Conservation (phyloP, 176 grass and related monocot species). For the Aegilops longissima region DNA sequence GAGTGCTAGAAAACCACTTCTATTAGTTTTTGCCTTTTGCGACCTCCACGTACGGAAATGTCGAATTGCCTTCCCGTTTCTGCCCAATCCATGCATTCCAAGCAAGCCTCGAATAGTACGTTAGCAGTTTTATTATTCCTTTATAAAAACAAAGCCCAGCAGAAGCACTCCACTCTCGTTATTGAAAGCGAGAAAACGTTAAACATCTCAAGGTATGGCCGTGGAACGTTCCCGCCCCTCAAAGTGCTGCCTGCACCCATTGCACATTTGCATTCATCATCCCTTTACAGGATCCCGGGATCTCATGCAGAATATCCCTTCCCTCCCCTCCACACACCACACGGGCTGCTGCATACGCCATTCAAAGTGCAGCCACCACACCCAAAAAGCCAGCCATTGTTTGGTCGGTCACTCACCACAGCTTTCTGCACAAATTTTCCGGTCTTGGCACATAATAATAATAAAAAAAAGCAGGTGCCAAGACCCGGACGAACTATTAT, state of each 20-base stretch:
- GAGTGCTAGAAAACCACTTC: too few relatives aligned
- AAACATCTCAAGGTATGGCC: not conserved
- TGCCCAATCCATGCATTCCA: too few relatives aligned
- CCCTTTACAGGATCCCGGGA: constrained; percentile 26
- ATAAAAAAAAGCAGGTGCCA: too few relatives aligned
- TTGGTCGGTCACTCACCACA: not conserved
- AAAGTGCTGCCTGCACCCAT: constrained; percentile 32
- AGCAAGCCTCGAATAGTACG: too few relatives aligned
- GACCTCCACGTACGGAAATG: too few relatives aligned
- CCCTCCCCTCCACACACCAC: not conserved
- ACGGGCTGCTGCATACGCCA: constrained; percentile 35
- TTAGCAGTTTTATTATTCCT: too few relatives aligned
- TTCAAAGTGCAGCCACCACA: constrained; percentile 36
- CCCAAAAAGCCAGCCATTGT: not conserved
- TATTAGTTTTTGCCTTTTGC: too few relatives aligned
- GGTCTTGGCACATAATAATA: not conserved
- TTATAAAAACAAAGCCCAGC: too few relatives aligned
- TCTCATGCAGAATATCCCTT: constrained; percentile 39
- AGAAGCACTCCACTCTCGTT: too few relatives aligned
- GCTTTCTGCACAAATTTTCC: constrained; percentile 20
- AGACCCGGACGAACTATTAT: not conserved
- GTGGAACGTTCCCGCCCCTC: not conserved
- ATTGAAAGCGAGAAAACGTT: not conserved
- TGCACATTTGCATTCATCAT: not conserved
- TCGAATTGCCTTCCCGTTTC: too few relatives aligned